Percentiles rank a stretch among this genome's conserved stretches.
Evolutionary conservation across 805 yeast species (phyloP).

Genomic region (Candida dajiaensis): DNA sequence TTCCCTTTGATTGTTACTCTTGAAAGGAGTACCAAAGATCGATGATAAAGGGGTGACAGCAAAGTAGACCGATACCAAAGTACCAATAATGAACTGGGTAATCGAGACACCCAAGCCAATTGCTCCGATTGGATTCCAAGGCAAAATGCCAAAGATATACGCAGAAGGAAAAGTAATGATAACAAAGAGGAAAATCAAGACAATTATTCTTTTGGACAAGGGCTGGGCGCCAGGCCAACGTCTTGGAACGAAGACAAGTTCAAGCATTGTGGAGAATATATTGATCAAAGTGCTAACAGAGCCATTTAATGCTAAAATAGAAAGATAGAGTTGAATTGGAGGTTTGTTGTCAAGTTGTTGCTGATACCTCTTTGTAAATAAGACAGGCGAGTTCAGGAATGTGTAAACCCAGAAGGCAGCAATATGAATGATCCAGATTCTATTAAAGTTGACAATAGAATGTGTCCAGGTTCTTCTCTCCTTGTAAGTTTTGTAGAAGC

Average conservation of each 20-base stretch:
- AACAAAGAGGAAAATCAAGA: constrained; percentile 37
- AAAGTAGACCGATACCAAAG: constrained; percentile 48
- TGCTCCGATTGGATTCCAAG: constrained; percentile 28
- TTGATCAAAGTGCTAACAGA: constrained; percentile 52
- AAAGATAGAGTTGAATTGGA: constrained; percentile 43
- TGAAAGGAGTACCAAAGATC: constrained; percentile 39
- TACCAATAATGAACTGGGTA: constrained; percentile 50
- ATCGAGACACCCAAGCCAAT: constrained; percentile 41
- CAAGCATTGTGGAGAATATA: constrained; percentile 49
- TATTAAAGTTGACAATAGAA: constrained; percentile 62
- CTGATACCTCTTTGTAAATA: constrained; percentile 55
- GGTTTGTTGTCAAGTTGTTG: constrained; percentile 56
- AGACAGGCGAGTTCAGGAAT: constrained; percentile 57
- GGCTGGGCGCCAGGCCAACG: constrained; percentile 69
- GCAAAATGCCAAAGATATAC: constrained; percentile 39
- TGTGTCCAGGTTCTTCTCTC: constrained; percentile 79
- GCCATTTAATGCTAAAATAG: constrained; percentile 66
- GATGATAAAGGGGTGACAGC: constrained; percentile 58
- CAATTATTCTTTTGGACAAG: constrained; percentile 39
- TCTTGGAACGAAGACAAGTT: constrained; percentile 62
- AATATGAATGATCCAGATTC: constrained; percentile 75
- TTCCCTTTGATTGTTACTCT: constrained; percentile 27
- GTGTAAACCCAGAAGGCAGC: constrained; percentile 77
- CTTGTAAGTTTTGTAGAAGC: constrained; percentile 67
- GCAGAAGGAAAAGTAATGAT: constrained; percentile 46